Evolutionary conservation across 768 basidiomycete genomes (phyloP).

Genomic region (Lactarius evosmus): DNA sequence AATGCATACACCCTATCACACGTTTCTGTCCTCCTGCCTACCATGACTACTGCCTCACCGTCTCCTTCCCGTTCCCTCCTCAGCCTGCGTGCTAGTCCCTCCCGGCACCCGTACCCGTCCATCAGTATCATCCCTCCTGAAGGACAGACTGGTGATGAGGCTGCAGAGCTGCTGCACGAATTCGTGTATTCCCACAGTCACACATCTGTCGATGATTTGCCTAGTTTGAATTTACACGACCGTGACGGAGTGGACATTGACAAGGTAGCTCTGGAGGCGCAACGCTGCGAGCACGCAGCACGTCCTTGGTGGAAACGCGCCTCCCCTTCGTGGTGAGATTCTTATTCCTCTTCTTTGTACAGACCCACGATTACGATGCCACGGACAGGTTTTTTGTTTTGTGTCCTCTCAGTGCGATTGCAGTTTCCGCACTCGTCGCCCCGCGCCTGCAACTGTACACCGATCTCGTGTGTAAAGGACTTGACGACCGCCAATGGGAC

Average conservation of each 20-base stretch:
- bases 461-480: constrained; percentile 61
- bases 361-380: background rate
- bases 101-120: constrained; percentile 29
- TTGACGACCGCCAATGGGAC: constrained; percentile 4
- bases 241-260: constrained; percentile 25
- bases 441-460: constrained; percentile 75
- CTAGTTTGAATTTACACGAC: constrained; percentile 27
- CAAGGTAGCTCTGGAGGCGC: constrained; percentile 29
- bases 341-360: background rate
- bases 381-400: constrained; percentile 52
- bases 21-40: background rate
- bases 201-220: constrained; percentile 37
- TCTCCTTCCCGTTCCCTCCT: constrained; percentile 15
- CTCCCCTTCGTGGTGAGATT: constrained; percentile 65
- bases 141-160: constrained; percentile 45
- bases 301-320: constrained; percentile 76
- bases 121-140: constrained; percentile 45
- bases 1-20: background rate
- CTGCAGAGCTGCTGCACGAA: constrained; percentile 46
- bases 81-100: constrained; percentile 24
- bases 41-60: constrained; percentile 13
- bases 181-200: constrained; percentile 42
- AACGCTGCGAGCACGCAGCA: constrained; percentile 24
- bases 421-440: constrained; percentile 55
- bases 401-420: constrained; percentile 54